Evolutionary conservation across 192 early-diverging fungal genomes (phyloP).

Genomic region (Podila horticola): DNA sequence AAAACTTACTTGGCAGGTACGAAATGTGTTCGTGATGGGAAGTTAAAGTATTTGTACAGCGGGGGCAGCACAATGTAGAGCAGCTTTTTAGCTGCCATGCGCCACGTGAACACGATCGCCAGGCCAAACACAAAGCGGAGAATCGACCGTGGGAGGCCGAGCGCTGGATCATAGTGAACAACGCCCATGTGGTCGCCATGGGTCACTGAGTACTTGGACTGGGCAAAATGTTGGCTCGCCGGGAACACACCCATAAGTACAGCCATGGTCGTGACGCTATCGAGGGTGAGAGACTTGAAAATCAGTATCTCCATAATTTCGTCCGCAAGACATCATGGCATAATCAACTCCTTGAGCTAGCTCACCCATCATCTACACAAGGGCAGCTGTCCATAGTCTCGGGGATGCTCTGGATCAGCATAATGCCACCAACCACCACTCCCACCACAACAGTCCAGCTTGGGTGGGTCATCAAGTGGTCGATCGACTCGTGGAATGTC

Average conservation of each 20-base stretch:
- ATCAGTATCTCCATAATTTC: too few species aligned
- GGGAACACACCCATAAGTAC: constrained; percentile 51
- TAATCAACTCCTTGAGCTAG: not conserved
- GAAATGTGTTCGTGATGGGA: constrained; percentile 56
- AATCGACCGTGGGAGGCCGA: constrained; percentile 27
- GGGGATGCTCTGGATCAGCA: constrained; percentile 56
- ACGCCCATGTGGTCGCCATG: constrained; percentile 28
- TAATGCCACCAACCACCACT: constrained; percentile 26
- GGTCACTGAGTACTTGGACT: constrained; percentile 26
- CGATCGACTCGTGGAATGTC: constrained; percentile 51
- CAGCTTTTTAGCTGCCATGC: constrained; percentile 58
- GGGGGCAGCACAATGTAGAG: constrained; percentile 61
- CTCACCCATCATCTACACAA: constrained; percentile 73
- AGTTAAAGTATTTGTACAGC: constrained; percentile 61
- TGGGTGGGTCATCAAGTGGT: constrained; percentile 34
- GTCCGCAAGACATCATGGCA: too few species aligned
- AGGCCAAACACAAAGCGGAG: constrained; percentile 56
- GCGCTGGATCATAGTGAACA: constrained; percentile 30
- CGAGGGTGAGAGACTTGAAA: not conserved
- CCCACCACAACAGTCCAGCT: constrained; percentile 40
- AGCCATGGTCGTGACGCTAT: constrained; percentile 45
- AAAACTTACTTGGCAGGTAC: constrained; percentile 41
- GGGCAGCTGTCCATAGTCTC: constrained; percentile 78
- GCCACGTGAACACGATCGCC: constrained; percentile 61
- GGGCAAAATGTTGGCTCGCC: constrained; percentile 42